A percentile compares a stretch with the other conserved stretches of the same genome.
Conservation (phyloP, 2,329 filamentous ascomycete species). For the Colletotrichum sublineola region DNA sequence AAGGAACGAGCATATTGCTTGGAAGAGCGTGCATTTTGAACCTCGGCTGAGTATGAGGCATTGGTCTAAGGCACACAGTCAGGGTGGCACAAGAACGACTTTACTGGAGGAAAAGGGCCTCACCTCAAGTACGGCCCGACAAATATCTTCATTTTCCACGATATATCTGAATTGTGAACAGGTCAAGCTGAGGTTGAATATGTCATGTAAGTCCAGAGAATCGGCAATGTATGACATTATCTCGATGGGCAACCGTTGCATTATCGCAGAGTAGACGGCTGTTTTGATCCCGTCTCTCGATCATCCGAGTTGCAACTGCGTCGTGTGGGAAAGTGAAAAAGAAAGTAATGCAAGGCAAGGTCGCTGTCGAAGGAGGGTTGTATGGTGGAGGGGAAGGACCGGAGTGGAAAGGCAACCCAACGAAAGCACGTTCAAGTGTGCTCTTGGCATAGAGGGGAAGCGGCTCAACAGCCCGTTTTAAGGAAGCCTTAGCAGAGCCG, state of each 20-base stretch:
- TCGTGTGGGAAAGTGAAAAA: neutral
- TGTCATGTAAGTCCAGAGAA: constrained; percentile 68
- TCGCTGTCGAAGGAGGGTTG: neutral
- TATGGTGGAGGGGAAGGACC: neutral
- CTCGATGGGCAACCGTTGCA: constrained; percentile 68
- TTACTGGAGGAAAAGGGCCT: constrained; percentile 40
- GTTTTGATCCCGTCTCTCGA: constrained; percentile 7
- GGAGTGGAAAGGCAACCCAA: neutral
- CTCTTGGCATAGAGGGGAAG: neutral
- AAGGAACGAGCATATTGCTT: constrained; percentile 65
- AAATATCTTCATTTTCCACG: constrained; percentile 67
- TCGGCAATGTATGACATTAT: constrained; percentile 71
- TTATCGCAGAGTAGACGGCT: constrained; percentile 14
- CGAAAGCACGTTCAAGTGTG: neutral
- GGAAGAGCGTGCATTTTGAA: constrained; percentile 42
- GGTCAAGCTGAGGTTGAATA: constrained; percentile 67
- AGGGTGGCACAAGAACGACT: constrained; percentile 28
- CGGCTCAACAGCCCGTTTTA: neutral
- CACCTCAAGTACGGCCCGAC: constrained; percentile 71
- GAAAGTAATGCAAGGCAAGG: neutral
- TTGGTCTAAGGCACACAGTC: constrained; percentile 44
- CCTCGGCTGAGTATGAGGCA: constrained; percentile 45
- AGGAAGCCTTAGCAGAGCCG: neutral
- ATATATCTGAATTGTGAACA: constrained; percentile 65
- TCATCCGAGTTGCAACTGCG: constrained; percentile 6